Percentiles rank a stretch among this genome's conserved stretches.
Conservation (phyloP, 2,329 filamentous ascomycete genomes). For the Chrysoporthe cubensis region DNA sequence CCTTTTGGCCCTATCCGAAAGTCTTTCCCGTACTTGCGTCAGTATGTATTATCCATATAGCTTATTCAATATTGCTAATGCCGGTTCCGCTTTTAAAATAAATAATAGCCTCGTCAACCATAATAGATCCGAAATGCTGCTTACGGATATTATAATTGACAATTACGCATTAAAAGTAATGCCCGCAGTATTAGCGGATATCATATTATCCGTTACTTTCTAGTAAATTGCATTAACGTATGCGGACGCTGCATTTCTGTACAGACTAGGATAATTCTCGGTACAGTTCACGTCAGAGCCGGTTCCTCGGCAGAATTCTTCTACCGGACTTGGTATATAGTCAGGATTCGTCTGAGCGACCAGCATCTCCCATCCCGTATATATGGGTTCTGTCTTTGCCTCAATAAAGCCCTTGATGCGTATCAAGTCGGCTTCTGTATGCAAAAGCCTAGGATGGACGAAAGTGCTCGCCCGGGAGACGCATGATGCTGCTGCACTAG, state of each 20-base stretch:
- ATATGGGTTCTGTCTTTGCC: conserved; percentile 18
- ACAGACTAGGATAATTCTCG: conserved; percentile 16
- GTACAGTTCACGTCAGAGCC: background rate
- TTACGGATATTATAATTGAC: conserved; percentile 39
- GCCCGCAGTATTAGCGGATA: conserved; percentile 43
- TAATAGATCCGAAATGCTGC: conserved; percentile 46
- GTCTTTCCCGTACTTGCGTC: conserved; percentile 36
- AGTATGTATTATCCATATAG: conserved; percentile 38
- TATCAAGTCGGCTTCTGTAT: conserved; percentile 14
- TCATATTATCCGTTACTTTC: conserved; percentile 42
- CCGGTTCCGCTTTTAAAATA: conserved; percentile 46
- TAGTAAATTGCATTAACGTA: conserved; percentile 41
- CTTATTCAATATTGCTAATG: conserved; percentile 42
- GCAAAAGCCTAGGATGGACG: conserved; percentile 25
- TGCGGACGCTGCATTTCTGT: conserved; percentile 24
- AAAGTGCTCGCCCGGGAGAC: background rate
- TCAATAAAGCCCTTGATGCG: conserved; percentile 19
- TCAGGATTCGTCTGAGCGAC: conserved; percentile 2
- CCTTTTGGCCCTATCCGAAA: conserved; percentile 46
- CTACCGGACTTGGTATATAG: conserved; percentile 17
- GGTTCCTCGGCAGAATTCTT: conserved; percentile 15
- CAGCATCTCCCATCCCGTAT: conserved; percentile 19
- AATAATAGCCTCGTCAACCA: conserved; percentile 42
- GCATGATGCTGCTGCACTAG: too few relatives aligned
- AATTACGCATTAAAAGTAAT: conserved; percentile 45